phyloP scores from a whole-genome alignment of 2,329 filamentous ascomycete genomes.

The Gaeumannomyces sp. region DNA sequence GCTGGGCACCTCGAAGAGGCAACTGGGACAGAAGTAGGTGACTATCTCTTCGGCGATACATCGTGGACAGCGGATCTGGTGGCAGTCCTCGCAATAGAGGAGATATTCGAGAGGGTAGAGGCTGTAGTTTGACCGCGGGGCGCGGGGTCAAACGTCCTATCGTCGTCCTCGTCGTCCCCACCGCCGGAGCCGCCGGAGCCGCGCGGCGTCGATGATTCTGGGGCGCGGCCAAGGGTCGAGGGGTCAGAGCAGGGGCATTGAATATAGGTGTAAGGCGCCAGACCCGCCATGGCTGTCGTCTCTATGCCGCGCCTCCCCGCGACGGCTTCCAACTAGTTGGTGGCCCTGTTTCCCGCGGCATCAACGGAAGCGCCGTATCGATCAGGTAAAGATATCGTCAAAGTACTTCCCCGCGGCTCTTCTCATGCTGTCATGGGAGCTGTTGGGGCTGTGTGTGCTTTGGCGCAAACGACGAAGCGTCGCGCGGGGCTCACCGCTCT shows the following conservation, averaged over 20 bases:
- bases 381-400: not conserved
- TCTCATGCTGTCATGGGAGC: not conserved
- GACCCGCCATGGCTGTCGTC: slow-evolving; percentile 36
- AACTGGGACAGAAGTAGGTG: slow-evolving; percentile 92
- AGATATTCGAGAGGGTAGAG: slow-evolving; percentile 90
- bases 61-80: slow-evolving; percentile 87
- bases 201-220: slow-evolving; percentile 36
- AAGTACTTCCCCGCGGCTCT: not conserved
- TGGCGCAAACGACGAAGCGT: not conserved
- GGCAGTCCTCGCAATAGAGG: slow-evolving; percentile 95
- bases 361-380: not conserved
- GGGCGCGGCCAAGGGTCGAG: slow-evolving; percentile 13
- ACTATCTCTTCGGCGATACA: slow-evolving; percentile 92
- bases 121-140: slow-evolving; percentile 80
- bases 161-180: slow-evolving; percentile 59
- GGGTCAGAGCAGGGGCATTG: slow-evolving; percentile 59
- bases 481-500: not conserved
- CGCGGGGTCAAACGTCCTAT: slow-evolving; percentile 77
- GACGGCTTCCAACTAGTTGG: not conserved
- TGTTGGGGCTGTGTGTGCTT: not conserved
- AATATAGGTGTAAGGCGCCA: slow-evolving; percentile 59
- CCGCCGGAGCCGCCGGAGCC: slow-evolving; percentile 24
- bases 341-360: not conserved
- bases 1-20: slow-evolving; percentile 91
- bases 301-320: slow-evolving; percentile 6